Conservation (phyloP, 306 rosid genomes). For the Malus orientalis region DNA sequence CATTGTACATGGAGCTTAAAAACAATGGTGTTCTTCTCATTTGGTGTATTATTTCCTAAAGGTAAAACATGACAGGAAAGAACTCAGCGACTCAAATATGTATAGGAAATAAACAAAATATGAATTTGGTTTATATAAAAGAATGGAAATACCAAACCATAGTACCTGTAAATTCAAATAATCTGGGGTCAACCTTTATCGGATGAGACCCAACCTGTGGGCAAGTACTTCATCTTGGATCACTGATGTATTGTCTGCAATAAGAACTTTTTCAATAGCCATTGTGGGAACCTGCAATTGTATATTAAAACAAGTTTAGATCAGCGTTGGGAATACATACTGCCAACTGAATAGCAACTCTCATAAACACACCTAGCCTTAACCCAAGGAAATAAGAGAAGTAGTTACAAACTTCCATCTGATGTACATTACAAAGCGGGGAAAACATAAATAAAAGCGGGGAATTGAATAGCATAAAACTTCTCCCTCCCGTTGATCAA, state of each 20-base stretch:
- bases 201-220: constrained; percentile 96
- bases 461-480: not conserved
- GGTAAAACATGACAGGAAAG: not conserved
- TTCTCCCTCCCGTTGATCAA: not conserved
- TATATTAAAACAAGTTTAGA: not conserved
- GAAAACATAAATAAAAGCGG: too few relatives aligned
- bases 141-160: not conserved
- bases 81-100: not conserved
- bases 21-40: constrained; percentile 81
- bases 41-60: constrained; percentile 50
- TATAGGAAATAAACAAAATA: not conserved
- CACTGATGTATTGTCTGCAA: constrained; percentile 77
- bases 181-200: constrained; percentile 71
- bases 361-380: not conserved
- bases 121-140: not conserved
- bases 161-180: constrained; percentile 80
- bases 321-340: not conserved
- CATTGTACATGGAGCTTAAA: constrained; percentile 68
- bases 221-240: constrained; percentile 93
- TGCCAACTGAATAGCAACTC: not conserved
- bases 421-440: not conserved
- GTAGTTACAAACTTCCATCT: not conserved
- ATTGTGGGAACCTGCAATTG: constrained; percentile 75
- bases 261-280: constrained; percentile 91
- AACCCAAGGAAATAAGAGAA: too few relatives aligned